Evolutionary conservation across 2,329 filamentous ascomycete genomes (phyloP).

Genomic region (Sarocladium strictum): DNA sequence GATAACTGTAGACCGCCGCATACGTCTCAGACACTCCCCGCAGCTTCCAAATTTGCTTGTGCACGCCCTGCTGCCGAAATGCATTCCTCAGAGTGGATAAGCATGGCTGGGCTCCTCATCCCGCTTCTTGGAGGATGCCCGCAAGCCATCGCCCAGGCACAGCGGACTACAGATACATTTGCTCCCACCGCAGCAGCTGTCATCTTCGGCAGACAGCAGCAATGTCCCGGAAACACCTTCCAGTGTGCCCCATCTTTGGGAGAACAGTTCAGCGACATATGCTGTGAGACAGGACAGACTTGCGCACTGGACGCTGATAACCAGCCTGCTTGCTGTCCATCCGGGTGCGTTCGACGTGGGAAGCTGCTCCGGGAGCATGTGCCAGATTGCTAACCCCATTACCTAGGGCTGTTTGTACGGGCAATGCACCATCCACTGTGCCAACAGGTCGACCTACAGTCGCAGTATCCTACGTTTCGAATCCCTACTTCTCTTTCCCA

Average conservation of each 20-base stretch:
- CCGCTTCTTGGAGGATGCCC: conserved; percentile 6
- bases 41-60: neutral
- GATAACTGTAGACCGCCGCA: neutral
- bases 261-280: conserved; percentile 39
- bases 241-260: conserved; percentile 43
- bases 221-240: conserved; percentile 44
- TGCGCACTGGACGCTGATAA: conserved; percentile 44
- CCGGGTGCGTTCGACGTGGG: conserved; percentile 34
- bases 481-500: conserved; percentile 55
- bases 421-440: conserved; percentile 38
- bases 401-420: conserved; percentile 46
- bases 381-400: conserved; percentile 13
- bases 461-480: conserved; percentile 46
- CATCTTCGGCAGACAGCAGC: conserved; percentile 20
- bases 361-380: too few relatives aligned
- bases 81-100: conserved; percentile 4
- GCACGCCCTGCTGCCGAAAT: neutral
- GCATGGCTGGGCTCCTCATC: conserved; percentile 9
- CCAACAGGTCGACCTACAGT: conserved; percentile 29
- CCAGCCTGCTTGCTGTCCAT: conserved; percentile 48
- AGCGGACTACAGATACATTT: conserved; percentile 15
- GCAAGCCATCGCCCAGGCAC: conserved; percentile 5
- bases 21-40: neutral
- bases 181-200: conserved; percentile 15
- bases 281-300: conserved; percentile 44